Base-by-base conservation (phyloP, 345 rosid genomes). In the Sisymbrium altissimum region DNA sequence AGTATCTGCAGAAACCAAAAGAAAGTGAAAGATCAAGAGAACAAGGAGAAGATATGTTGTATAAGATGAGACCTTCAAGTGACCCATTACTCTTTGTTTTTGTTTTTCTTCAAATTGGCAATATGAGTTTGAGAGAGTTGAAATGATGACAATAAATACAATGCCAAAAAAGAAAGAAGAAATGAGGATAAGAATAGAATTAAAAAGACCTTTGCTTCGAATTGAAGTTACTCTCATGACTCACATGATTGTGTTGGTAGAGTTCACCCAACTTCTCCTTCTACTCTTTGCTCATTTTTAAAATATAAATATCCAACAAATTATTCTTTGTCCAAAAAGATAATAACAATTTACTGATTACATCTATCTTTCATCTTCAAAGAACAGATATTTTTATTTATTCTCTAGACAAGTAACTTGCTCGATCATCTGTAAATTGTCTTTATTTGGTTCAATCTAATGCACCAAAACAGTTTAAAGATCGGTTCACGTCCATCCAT, bases 151-250 rank as follows among this genome's bases (percentile, higher is more conserved):
- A 54, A 76, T 76, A 70, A 62, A 76, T 69, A 70, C 59, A 63
- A 68, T 14, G 59, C 64, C 18, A 17, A 45, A 52, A 40, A 13
- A 40, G 43, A 33, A 57, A 57, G 46, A 18, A 43, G 52, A 25
- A 17, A 53, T 5, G 4, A 25, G 59, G 72, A 44, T 60, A 61
- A 75, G 69, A 75, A 40, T 40, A 44, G 44, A 43, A 69, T 10
- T 10, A 9, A 54, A 53, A 63, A 61, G 65, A 38, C 19, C 70
- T 69, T 69, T 63, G 75, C 80, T 70, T 76, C 70, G 70, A 10
- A 76, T 76, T 63, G 80, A 76, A 70, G 80, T 70, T 17, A 70
- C 75, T 44, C 79, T 76, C 79, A 70, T 69, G 75, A 38, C 43
- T 63, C 80, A 55, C 80, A 76, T 76, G 75, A 76, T 43, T n/a